Conservation (phyloP, 2,329 filamentous ascomycete genomes). For the Onygena corvina region DNA sequence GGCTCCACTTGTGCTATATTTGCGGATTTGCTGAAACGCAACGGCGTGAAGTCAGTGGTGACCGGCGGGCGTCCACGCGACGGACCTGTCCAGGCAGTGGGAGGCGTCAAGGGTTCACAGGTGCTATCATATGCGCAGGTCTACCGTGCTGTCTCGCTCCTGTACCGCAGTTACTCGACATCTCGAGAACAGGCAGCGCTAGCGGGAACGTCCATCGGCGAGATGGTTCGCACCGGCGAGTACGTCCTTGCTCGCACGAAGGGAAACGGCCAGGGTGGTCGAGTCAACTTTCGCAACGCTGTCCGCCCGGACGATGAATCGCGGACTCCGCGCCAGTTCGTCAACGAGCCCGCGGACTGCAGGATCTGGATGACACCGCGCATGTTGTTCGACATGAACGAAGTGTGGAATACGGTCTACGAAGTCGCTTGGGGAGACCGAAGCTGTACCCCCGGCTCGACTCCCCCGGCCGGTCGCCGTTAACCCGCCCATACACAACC, state of each 20-base stretch:
- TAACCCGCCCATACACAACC: not conserved
- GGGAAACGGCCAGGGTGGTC: constrained; percentile 20
- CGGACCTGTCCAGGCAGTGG: constrained; percentile 49
- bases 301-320: constrained; percentile 35
- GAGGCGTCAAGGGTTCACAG: constrained; percentile 49
- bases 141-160: constrained; percentile 8
- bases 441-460: constrained; percentile 21
- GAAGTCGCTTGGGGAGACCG: constrained; percentile 31
- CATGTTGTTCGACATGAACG: constrained; percentile 41
- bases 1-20: constrained; percentile 50
- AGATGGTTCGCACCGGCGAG: constrained; percentile 12
- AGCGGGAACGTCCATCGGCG: constrained; percentile 13
- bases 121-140: constrained; percentile 23
- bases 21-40: constrained; percentile 42
- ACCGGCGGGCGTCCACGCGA: constrained; percentile 48
- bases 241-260: constrained; percentile 14
- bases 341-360: constrained; percentile 50
- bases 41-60: constrained; percentile 45
- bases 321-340: constrained; percentile 45
- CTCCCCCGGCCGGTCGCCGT: not conserved
- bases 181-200: constrained; percentile 10
- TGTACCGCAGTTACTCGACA: constrained; percentile 4
- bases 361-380: constrained; percentile 47
- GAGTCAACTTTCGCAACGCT: constrained; percentile 36
- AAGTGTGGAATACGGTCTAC: constrained; percentile 41